Base-by-base conservation (phyloP, 768 basidiomycete genomes). In the Trametes coccinea region DNA sequence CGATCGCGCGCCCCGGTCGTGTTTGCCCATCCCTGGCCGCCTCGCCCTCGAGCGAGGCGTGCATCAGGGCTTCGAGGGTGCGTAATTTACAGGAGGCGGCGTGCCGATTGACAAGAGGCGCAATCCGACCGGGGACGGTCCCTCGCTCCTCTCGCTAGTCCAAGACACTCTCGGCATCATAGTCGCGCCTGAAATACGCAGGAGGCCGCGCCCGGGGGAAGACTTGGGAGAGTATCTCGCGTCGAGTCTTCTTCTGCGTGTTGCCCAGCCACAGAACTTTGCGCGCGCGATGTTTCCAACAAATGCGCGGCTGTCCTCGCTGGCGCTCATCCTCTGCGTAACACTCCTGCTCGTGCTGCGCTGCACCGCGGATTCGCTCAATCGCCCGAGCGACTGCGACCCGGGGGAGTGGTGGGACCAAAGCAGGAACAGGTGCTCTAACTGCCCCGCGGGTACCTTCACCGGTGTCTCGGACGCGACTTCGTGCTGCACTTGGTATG, bases 401-500 rank as follows among this genome's bases (percentile, higher is more conserved):
- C 37, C 51, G 34, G 51, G 51, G 13, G 51, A 53, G 39, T 53
- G 11, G 37, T 53, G 27, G 9, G 51, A 53, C 33, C 22, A 34
- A 7, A 27, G 51, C 16, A 39, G 51, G 33, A 29, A 11, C n/a
- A 53, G 51, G 17, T 40, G 48, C 48, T 49, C 48, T 3, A 29
- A 49, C 30, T 64, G 63, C 31, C 63, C 58, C 2, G 37, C 53
- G 9, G 61, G 65, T 0, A 55, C 62, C n/a, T 67, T 64, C 59
- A 55, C 34, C 40, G 43, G 17, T 27, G 39, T 53, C 47, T 41
- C 52, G 16, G 63, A 62, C 34, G 62, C 65, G 22, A 63, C 62
- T 13, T 16, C 62, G 2, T 66, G 62, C 40, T 66, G 62, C 34
- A 52, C 53, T 9, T 66, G 62, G 63, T 64, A 50, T 11, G 63